Conservation (phyloP, 768 basidiomycete species). For the Kwoniella botswanensis region DNA sequence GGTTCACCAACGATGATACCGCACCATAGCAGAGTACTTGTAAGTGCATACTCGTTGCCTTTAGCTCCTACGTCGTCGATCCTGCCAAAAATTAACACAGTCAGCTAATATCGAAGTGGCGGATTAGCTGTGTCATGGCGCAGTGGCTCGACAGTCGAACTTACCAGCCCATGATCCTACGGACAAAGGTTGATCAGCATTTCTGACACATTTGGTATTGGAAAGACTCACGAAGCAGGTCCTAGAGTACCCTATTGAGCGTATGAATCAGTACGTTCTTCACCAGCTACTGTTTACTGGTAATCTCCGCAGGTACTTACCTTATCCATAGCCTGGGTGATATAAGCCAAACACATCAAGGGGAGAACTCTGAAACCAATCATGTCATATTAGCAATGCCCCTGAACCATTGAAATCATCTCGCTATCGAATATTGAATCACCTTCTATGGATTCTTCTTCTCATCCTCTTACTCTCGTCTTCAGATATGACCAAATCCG, state of each 20-base stretch:
- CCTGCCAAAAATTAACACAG: conserved; percentile 15
- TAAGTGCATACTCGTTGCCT: conserved; percentile 44
- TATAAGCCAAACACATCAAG: conserved; percentile 33
- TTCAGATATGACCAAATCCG: conserved; percentile 30
- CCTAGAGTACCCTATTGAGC: conserved; percentile 29
- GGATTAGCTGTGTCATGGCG: background rate
- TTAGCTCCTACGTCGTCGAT: conserved; percentile 26
- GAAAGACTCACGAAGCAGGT: conserved; percentile 24
- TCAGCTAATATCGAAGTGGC: background rate
- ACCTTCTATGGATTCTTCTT: conserved; percentile 33
- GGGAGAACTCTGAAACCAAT: conserved; percentile 22
- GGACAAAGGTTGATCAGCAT: too few species aligned
- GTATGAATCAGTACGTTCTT: background rate
- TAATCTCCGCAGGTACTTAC: background rate
- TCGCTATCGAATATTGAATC: background rate
- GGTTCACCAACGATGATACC: conserved; percentile 48
- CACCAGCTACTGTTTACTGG: too few species aligned
- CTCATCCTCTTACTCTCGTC: conserved; percentile 54
- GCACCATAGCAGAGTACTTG: conserved; percentile 42
- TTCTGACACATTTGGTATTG: background rate
- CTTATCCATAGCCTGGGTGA: conserved; percentile 44
- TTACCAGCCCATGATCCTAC: conserved; percentile 18
- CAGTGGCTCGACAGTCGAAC: background rate
- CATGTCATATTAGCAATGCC: background rate
- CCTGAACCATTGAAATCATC: background rate